Evolutionary conservation across 768 basidiomycete genomes (phyloP), one percentile per base, ranked within the genome.

Genomic region (Termitomyces sp.): DNA sequence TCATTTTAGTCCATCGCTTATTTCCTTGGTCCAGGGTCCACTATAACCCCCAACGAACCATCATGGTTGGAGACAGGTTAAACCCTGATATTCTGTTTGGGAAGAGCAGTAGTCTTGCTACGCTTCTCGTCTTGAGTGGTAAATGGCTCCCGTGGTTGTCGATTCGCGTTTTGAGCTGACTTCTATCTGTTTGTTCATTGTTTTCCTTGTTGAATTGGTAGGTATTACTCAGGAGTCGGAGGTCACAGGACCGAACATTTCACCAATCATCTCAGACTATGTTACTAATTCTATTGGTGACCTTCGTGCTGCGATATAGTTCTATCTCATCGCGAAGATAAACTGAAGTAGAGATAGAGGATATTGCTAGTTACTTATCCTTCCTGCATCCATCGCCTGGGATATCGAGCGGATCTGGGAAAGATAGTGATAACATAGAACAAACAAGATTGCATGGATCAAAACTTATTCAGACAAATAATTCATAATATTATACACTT

Each of bases 71-170:
- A 44, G 96, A 99, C 75, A 84, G 96, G 60, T 80, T 99, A 63
- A 89, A 92, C 70, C 98, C 97, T 6, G 96, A 99, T 73, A 98
- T 99, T 65, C 74, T 90, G 54, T 99, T 98, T 67, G 97, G 96
- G 52, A 81, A 91, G 69, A 82, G 83, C 48, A 93, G 93, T 44
- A 92, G 93, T 30, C 79, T 97, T 22, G 72, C 88, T 18, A 98
- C 96, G 0, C 77, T 98, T 58, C 85, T 98, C 44, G 96, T 98
- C 57, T 75, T 98, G 65, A 95, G 93, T n/a, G 95, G 94, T 90
- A 68, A 62, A n/a, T 41, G 27, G 72, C 42, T 55, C 24, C 45
- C 22, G 20, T 45, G 20, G 11, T 47, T 13, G 24, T 22, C 15
- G 30, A 58, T 58, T 45, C 42, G 27, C 58, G 45, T 37, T 33